phyloP scores from a whole-genome alignment of 2,329 filamentous ascomycete species.

The Colletotrichum chlorophyti region DNA sequence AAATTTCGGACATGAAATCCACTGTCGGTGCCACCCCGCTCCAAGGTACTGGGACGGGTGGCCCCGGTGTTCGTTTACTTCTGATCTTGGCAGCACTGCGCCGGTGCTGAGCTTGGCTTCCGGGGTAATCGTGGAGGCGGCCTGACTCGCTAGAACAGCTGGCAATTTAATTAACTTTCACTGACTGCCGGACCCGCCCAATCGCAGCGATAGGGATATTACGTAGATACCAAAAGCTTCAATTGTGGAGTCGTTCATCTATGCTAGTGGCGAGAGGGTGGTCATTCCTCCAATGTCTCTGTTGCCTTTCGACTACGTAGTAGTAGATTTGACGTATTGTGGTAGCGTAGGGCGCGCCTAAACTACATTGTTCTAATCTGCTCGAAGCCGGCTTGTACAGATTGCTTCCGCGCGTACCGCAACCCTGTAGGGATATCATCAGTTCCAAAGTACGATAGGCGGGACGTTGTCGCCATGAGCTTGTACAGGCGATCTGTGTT shows the following conservation, averaged over 20 bases:
- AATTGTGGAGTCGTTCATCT: conserved; percentile 9
- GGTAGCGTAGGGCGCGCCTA: too few relatives aligned
- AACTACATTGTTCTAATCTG: too few relatives aligned
- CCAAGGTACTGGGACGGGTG: neutral
- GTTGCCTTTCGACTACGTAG: too few relatives aligned
- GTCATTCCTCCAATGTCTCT: too few relatives aligned
- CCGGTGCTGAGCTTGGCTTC: conserved; percentile 12
- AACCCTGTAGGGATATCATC: too few relatives aligned
- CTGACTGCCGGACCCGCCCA: conserved; percentile 3
- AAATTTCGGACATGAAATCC: neutral
- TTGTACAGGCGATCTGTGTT: too few relatives aligned
- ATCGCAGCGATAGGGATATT: neutral
- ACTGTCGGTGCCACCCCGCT: neutral
- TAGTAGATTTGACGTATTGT: too few relatives aligned
- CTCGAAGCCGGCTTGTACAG: too few relatives aligned
- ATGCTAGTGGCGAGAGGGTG: neutral
- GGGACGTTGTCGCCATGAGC: too few relatives aligned
- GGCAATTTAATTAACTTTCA: conserved; percentile 15
- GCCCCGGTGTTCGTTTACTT: neutral
- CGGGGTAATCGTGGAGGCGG: conserved; percentile 18
- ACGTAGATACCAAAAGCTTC: conserved; percentile 1
- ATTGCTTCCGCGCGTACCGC: too few relatives aligned
- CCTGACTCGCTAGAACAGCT: conserved; percentile 14
- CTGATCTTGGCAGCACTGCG: neutral
- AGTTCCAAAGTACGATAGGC: too few relatives aligned